Evolutionary conservation across 768 basidiomycete genomes (phyloP).

Genomic region (Mycena pura): DNA sequence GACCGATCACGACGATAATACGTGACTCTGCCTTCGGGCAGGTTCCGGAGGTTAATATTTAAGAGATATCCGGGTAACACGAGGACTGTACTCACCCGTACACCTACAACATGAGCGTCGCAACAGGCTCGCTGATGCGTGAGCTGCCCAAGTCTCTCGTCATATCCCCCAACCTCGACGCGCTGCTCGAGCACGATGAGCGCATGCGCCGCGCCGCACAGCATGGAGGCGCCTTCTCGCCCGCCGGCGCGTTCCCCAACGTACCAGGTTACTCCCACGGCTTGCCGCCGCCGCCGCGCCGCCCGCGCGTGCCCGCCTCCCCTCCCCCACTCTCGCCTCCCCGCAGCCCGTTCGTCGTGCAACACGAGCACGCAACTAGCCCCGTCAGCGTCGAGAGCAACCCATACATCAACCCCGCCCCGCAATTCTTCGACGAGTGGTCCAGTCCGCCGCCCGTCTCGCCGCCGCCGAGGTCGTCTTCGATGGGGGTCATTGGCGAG

Average conservation of each 20-base stretch:
- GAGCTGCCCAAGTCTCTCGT: too few relatives aligned
- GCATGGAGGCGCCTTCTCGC: too few relatives aligned
- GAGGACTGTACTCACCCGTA: too few relatives aligned
- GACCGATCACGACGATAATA: too few relatives aligned
- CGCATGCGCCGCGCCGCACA: constrained; percentile 44
- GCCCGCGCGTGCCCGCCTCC: constrained; percentile 9
- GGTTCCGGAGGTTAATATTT: too few relatives aligned
- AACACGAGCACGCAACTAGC: constrained; percentile 10
- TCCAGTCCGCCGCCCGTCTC: background rate
- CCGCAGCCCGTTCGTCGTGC: constrained; percentile 6
- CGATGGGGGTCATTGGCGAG: background rate
- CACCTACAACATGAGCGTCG: too few relatives aligned
- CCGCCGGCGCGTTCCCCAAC: background rate
- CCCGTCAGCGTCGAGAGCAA: constrained; percentile 34
- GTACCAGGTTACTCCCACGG: constrained; percentile 23
- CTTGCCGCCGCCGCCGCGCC: constrained; percentile 43
- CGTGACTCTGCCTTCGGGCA: too few relatives aligned
- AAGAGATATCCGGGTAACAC: too few relatives aligned
- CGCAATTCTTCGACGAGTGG: constrained; percentile 38
- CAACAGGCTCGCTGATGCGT: too few relatives aligned
- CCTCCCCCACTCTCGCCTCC: constrained; percentile 5
- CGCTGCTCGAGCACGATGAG: constrained; percentile 64
- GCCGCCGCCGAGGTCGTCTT: constrained; percentile 23
- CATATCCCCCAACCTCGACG: constrained; percentile 67
- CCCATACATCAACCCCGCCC: constrained; percentile 58